Evolutionary conservation across 2,329 filamentous ascomycete genomes (phyloP), one percentile per base, ranked within the genome.

Genomic region (Aspergillus melleus): DNA sequence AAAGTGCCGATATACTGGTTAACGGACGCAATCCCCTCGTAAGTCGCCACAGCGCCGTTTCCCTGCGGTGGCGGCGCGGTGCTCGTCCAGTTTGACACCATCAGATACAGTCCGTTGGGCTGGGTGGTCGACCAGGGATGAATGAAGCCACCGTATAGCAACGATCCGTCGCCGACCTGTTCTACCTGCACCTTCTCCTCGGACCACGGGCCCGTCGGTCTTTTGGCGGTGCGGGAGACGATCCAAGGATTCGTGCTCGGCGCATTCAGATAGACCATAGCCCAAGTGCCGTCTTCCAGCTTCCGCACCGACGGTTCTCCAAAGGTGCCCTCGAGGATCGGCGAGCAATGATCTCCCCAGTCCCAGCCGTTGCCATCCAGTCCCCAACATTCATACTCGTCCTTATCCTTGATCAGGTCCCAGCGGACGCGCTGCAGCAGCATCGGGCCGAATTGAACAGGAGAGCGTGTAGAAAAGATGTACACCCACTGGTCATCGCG

Each of bases 91-190:
- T 61, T 58, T 6, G 61, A 63, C 22, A 61, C 61, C 55, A 58
- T 63, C 22, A 61, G 46, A 52, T 61, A 55, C 39, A 63, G 36
- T 20, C 60, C 58, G 49, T 57, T 51, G 39, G 39, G 8, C 54
- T 63, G 58, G 6, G 58, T 51, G 16, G 58, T 63, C 22, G 61
- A 63, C 61, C 59, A 61, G 2, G 55, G 61, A 47, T 63, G 61
- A 42, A 63, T 61, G 44, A 63, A 63, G 14, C 61, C 61, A 14
- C 59, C 61, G 42, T 61, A 61, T 4, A 63, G 49, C 10, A 19
- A 58, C 19, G 32, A 14, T 12, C 32, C 32, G 14, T 36, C 32
- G 2, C 36, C 51, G 32, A 61, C 55, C 22, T 63, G 52, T 20
- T 47, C 39, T 52, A 63, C 55, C 42, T 63, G 61, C 36, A 29